A percentile compares a stretch with the other conserved stretches of the same genome.
Evolutionary conservation across 495 filamentous ascomycete genomes (phyloP).

Genomic region (Podospora anserina): DNA sequence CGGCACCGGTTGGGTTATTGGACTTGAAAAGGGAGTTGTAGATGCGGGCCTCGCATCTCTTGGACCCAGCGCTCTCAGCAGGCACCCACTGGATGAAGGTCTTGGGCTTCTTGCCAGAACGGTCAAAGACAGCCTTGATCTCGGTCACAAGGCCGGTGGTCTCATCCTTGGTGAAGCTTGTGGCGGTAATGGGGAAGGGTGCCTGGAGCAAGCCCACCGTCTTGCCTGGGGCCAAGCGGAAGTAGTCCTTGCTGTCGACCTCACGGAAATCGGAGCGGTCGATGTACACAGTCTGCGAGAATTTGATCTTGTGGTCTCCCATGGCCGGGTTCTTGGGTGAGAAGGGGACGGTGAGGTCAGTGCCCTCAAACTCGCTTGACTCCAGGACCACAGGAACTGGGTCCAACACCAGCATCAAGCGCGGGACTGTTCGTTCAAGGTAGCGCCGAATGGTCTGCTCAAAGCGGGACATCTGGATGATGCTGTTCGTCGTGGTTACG

Average conservation of each 20-base stretch:
- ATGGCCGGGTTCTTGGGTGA: constrained; percentile 67
- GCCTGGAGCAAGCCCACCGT: constrained; percentile 81
- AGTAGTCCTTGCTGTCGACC: constrained; percentile 78
- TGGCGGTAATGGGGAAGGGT: constrained; percentile 78
- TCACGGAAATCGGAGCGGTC: constrained; percentile 91
- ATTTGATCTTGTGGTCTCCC: constrained; percentile 62
- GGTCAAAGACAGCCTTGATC: constrained; percentile 63
- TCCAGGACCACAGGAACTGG: constrained; percentile 76
- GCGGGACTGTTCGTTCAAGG: constrained; percentile 78
- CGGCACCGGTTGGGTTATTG: constrained; percentile 68
- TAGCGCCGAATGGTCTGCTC: constrained; percentile 77
- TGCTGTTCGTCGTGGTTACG: constrained; percentile 70
- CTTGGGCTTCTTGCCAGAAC: constrained; percentile 77
- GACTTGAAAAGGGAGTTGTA: constrained; percentile 84
- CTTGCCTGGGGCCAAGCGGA: constrained; percentile 90
- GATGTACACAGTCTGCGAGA: constrained; percentile 87
- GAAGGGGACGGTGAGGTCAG: constrained; percentile 61
- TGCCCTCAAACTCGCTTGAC: constrained; percentile 60
- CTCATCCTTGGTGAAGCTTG: constrained; percentile 68
- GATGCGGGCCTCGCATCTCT: constrained; percentile 73
- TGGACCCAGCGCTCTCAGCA: constrained; percentile 58
- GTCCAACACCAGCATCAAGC: constrained; percentile 82
- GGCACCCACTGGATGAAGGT: constrained; percentile 90
- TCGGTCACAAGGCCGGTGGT: constrained; percentile 65
- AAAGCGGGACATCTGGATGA: constrained; percentile 71